Evolutionary conservation across 805 yeast genomes (phyloP), one percentile per base, ranked within the genome.

Genomic region (Phaffomyces antillensis): DNA sequence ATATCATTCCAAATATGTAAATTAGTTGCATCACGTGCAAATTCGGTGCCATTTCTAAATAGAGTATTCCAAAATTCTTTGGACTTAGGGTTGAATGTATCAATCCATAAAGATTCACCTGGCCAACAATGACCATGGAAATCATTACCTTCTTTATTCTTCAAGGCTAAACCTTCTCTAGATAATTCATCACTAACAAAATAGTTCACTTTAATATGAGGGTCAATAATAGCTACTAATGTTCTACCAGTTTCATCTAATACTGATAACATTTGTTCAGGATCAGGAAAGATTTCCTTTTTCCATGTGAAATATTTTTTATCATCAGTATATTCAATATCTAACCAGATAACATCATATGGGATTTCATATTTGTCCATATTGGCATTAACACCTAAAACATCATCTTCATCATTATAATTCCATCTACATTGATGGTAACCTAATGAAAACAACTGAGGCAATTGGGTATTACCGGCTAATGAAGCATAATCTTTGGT

Each of bases 351-450:
- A 13, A 84, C 79, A 61, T 93, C 99, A 60, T 81, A 86, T 2
- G 98, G 97, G 46, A 93, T 79, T 37, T 70, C 75, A 54, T 77
- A 60, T 47, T 74, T 69, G 61, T 91, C 98, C 74, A 93, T 83
- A 45, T 77, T 72, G 2, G 70, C 60, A 51, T 76, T 75, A 13
- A 93, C 83, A 8, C 72, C 78, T n/a, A 88, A 63, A 1, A 93
- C 91, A 63, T 93, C 99, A 11, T 72, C 72, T 58, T 86, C 90
- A 54, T 85, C 90, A 59, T 87, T 86, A 66, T 93, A 93, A 62
- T 93, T 93, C 99, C 99, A 93, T 58, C 98, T 76, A 60, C 96
- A 91, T 64, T 93, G 99, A 60, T 93, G 98, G 60, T 93, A 87
- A 0, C 96, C 98, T 13, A 89, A 62, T 0, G 96, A 71, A 55